Base-by-base conservation (phyloP, 768 basidiomycete genomes). In the Mycena chlorophos region DNA sequence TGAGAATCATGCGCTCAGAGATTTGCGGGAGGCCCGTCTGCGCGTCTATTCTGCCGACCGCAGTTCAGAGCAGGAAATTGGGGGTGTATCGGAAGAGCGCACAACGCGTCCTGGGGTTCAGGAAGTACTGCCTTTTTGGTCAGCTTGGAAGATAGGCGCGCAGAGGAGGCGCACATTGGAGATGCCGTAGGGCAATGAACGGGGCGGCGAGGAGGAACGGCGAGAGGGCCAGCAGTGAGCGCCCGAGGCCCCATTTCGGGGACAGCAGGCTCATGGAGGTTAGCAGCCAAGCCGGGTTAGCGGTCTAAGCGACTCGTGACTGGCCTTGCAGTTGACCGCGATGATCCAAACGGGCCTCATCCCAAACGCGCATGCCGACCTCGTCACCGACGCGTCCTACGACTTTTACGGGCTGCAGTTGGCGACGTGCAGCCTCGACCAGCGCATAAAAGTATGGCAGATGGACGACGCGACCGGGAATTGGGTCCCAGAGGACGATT, bases 371-470 rank as follows among this genome's bases (percentile, higher is more conserved):
- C 91, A 94, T 70, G 80, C 74, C 50, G 91, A 93, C 68, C 81
- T 93, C 25, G 78, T 93, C 27, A 92, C 91, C 0, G 94, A 95
- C 73, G 82, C 90, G 52, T 81, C 86, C 13, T 97, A 94, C 66
- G 92, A 96, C 66, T 95, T 89, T 69, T 97, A 96, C 67, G 94
- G 94, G 3, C 79, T 86, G 17, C 79, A 82, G 51, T 77, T 94
- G 30, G 91, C 90, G 8, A 91, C 91, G 0, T 90, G 88, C 63
- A 82, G 89, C 58, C 75, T 93, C 16, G 92, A 94, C 67, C 90
- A 94, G 69, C 78, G 87, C 60, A 91, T 97, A 65, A 95, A 94
- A 72, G 72, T 94, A 13, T 96, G 94, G 91, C 78, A 80, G 31
- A 65, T 91, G 27, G 87, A 94, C 57, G 88, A 92, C 63, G 68